These are phyloP conservation scores for Solanum etuberosum DNA, from an alignment of 257 asterid genomes.

Conservation along the genomic window DNA sequence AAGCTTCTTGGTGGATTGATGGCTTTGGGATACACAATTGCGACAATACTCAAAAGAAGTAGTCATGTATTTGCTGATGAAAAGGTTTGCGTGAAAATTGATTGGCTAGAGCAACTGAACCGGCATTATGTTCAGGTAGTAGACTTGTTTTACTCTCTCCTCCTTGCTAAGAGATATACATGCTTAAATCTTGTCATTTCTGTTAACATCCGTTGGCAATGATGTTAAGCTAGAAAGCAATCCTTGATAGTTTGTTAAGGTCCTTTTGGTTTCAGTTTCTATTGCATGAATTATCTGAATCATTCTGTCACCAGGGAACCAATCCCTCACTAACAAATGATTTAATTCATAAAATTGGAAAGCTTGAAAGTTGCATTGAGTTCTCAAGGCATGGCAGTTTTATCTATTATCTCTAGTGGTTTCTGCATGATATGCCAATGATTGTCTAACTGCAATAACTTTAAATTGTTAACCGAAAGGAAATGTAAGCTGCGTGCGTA, in stretches of 20 bases:
- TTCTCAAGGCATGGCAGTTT: not conserved
- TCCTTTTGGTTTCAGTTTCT: not conserved
- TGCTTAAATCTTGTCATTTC: not conserved
- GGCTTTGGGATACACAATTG: conserved; percentile 99
- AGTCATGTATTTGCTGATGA: conserved; percentile 80
- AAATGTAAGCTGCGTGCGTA: not conserved
- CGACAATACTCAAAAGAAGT: conserved; percentile 88
- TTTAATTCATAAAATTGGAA: not conserved
- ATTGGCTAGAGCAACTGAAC: conserved; percentile 88
- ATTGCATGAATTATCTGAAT: not conserved
- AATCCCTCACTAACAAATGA: not conserved
- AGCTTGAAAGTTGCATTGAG: not conserved
- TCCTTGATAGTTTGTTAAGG: not conserved
- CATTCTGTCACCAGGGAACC: not conserved
- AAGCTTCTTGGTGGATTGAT: conserved; percentile 96
- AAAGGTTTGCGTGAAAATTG: conserved; percentile 83
- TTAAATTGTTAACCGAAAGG: not conserved
- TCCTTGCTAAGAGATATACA: not conserved
- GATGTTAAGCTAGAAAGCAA: not conserved
- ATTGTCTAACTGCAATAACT: not conserved
- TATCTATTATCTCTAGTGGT: not conserved
- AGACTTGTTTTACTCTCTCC: not conserved
- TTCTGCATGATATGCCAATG: not conserved
- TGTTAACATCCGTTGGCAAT: not conserved
- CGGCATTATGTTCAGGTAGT: conserved; percentile 89